Percentiles rank a stretch among this genome's conserved stretches.
Evolutionary conservation across 2,329 filamentous ascomycete species (phyloP).

Genomic region (Colletotrichum noveboracense): DNA sequence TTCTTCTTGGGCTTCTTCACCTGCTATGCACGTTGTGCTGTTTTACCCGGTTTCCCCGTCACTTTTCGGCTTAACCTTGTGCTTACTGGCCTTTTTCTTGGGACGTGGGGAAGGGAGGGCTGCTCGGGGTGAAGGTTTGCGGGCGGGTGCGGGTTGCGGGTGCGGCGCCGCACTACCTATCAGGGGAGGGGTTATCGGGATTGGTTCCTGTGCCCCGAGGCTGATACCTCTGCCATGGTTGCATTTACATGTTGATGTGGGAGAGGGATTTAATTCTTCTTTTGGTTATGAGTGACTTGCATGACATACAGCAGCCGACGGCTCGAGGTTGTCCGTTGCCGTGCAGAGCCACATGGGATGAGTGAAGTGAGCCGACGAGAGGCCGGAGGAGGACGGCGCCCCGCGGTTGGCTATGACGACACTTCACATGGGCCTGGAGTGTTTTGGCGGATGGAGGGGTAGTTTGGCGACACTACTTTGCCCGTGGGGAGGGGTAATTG

Average conservation of each 20-base stretch:
- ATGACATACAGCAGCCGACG: neutral
- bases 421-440: conserved; percentile 8
- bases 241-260: neutral
- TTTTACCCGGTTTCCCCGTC: neutral
- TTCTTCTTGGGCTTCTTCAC: neutral
- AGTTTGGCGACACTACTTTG: neutral
- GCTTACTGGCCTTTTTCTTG: neutral
- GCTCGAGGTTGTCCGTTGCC: neutral
- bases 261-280: neutral
- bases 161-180: neutral
- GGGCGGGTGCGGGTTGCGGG: neutral
- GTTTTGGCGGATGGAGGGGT: conserved; percentile 5
- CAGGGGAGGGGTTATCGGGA: neutral
- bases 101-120: neutral
- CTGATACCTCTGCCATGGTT: neutral
- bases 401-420: conserved; percentile 15
- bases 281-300: neutral
- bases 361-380: neutral
- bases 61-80: neutral
- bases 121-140: neutral
- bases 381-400: neutral
- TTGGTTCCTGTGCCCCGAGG: neutral
- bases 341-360: neutral
- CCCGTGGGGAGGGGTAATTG: conserved; percentile 9
- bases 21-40: neutral